Evolutionary conservation across 768 basidiomycete genomes (phyloP), one percentile per base, ranked within the genome.

Genomic region (Chalciporus piperatus): DNA sequence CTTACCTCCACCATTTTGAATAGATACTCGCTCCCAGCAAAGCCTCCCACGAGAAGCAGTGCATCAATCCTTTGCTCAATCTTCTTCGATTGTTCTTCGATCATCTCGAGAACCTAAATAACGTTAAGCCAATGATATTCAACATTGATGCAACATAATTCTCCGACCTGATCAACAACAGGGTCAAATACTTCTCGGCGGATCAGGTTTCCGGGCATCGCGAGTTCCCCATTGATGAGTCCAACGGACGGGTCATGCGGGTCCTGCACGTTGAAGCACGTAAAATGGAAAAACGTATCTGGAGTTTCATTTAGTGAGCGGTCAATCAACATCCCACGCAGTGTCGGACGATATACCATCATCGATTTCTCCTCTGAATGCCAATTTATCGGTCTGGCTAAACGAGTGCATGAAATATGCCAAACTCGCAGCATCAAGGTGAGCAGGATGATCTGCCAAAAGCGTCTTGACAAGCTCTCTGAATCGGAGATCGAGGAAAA

Each of bases 341-440:
- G 43, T 5, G 10, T 6, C 6, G 64, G 78, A 44, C 27, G 51
- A 3, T 66, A 3, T 66, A 88, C 89, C 82, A 62, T 94, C 92
- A 63, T 94, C 92, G 16, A 66, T 63, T 43, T 83, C 74, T 16
- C 92, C 92, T 53, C 67, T 72, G 63, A 89, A 95, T 27, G 77
- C 78, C 42, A 92, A 72, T 68, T 94, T 94, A 64, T 94, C 91
- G 11, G 89, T 88, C 70, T 94, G 90, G 56, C 87, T 87, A 61
- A 93, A 95, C 7, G 87, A 82, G 59, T 91, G 85, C 87, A 87
- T 90, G 67, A 92, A 92, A 72, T 89, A 89, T 5, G 89, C 89
- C 60, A 92, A 68, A 56, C 88, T 89, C 16, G 88, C 84, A 4
- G 82, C 73, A 62, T 94, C 90, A 10, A 93, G 78, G 67, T 95